Evolutionary conservation across 129 eudicot genomes (phyloP).

Genomic region (Kitagawia praeruptora): DNA sequence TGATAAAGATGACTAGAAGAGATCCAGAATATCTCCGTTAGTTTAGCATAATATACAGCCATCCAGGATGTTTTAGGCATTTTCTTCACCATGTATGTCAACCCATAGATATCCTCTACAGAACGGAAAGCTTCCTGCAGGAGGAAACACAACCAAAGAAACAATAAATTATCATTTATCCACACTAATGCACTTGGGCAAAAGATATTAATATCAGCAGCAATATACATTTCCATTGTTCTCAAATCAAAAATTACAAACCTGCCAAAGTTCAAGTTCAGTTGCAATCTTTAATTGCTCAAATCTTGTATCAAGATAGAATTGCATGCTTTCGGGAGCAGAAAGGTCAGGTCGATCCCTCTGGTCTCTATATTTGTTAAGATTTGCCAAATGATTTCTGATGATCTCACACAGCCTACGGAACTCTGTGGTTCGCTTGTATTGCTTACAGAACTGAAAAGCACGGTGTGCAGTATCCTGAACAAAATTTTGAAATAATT

Average conservation of each 20-base stretch:
- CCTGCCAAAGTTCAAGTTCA: slow-evolving; percentile 99
- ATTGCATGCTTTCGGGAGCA: slow-evolving; percentile 84
- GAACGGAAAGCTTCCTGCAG: slow-evolving; percentile 96
- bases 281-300: slow-evolving; percentile 95
- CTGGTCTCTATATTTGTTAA: slow-evolving; percentile 90
- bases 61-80: slow-evolving; percentile 75
- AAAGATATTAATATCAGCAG: background rate
- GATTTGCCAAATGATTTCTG: slow-evolving; percentile 86
- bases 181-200: background rate
- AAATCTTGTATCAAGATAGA: slow-evolving; percentile 89
- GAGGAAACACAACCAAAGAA: background rate
- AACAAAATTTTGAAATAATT: background rate
- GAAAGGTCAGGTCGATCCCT: slow-evolving; percentile 90
- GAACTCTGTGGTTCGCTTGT: slow-evolving; percentile 84
- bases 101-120: slow-evolving; percentile 86
- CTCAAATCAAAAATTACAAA: slow-evolving; percentile 14
- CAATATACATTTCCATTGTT: background rate
- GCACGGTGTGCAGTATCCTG: slow-evolving; percentile 97
- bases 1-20: slow-evolving; percentile 88
- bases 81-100: slow-evolving; percentile 85
- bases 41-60: slow-evolving; percentile 86
- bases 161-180: background rate
- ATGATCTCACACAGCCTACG: slow-evolving; percentile 93
- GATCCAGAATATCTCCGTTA: slow-evolving; percentile 86
- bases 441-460: slow-evolving; percentile 93